Base-by-base conservation (phyloP, 2,329 filamentous ascomycete genomes). In the Domatiomyces catenatus region DNA sequence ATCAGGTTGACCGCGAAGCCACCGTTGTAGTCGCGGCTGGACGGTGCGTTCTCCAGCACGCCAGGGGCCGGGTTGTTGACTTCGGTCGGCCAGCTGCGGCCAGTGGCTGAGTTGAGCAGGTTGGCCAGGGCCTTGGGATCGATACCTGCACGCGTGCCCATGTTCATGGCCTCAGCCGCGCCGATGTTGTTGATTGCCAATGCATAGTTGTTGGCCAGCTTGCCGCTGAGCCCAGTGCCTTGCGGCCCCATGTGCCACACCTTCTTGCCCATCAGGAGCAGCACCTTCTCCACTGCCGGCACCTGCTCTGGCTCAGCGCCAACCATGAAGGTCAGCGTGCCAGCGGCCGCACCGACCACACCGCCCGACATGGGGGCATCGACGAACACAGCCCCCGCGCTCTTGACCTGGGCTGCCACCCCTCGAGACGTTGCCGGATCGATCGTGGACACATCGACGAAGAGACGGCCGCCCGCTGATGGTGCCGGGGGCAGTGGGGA, bases 281-380 rank as follows among this genome's bases (percentile, higher is more conserved):
- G 74, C 1, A 88, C 74, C 0, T 80, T 75, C 51, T 82, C 82
- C 8, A 85, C 74, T 8, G 78, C 75, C 1, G 79, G 68, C 1
- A 92, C 72, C 0, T 85, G 65, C 3, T 75, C 69, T 1, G 61
- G 54, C 0, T 80, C 73, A 5, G 82, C 76, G 44, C 92, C 92
- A 50, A 96, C 80, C 92, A 98, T 96, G 66, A 98, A 98, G 0
- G 89, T 94, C 52, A 98, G 72, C 0, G 87, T 89, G 32, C 84
- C 92, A 10, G 87, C 87, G 5, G 80, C 75, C 8, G 92, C 92
- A 44, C 90, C 92, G 4, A 96, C 87, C 0, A 95, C 89, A 48
- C 92, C 92, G 46, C 92, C 92, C 0, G 90, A 96, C 83, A 98
- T 94, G 44, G 92, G 92, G 2, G 92, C 90, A 64, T 98, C 92